Evolutionary conservation across 208 protist genomes (phyloP).

Genomic region (Wallacemonas collosoma): DNA sequence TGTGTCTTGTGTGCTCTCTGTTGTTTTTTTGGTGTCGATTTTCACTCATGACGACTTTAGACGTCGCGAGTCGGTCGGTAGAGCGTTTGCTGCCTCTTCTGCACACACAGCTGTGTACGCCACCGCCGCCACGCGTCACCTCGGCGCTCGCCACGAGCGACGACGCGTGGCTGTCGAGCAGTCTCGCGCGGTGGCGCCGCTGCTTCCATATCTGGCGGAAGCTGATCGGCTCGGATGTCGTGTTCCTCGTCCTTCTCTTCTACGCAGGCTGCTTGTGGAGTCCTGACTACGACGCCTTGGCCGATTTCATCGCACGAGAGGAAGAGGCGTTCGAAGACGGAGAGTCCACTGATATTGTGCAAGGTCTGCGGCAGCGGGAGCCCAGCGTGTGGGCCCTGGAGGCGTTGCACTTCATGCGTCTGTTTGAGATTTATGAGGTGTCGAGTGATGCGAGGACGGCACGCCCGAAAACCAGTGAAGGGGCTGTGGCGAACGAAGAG

Average conservation of each 20-base stretch:
- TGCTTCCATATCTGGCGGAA: constrained; percentile 61
- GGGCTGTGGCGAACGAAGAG: neutral
- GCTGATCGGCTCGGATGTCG: constrained; percentile 61
- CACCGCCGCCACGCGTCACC: neutral
- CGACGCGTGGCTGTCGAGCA: constrained; percentile 7
- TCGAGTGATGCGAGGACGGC: no score
- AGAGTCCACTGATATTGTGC: constrained; percentile 4
- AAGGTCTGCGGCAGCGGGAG: constrained; percentile 7
- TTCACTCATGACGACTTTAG: neutral
- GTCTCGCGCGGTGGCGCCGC: constrained; percentile 51
- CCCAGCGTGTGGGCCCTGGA: constrained; percentile 41
- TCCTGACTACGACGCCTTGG: constrained; percentile 46
- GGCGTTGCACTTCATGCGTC: constrained; percentile 48
- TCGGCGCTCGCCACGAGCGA: neutral
- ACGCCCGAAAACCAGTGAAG: neutral
- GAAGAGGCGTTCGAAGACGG: neutral
- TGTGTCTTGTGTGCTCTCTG: neutral
- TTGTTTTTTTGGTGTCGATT: constrained; percentile 16
- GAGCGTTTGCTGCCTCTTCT: constrained; percentile 54
- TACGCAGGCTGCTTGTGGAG: constrained; percentile 70
- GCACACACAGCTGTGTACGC: constrained; percentile 37
- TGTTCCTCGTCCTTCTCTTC: constrained; percentile 70
- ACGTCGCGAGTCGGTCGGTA: constrained; percentile 22
- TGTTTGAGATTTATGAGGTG: constrained; percentile 45
- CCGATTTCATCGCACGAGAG: constrained; percentile 4